Evolutionary conservation across 2,329 filamentous ascomycete species (phyloP).

Genomic region (Pseudogymnoascus sp.): DNA sequence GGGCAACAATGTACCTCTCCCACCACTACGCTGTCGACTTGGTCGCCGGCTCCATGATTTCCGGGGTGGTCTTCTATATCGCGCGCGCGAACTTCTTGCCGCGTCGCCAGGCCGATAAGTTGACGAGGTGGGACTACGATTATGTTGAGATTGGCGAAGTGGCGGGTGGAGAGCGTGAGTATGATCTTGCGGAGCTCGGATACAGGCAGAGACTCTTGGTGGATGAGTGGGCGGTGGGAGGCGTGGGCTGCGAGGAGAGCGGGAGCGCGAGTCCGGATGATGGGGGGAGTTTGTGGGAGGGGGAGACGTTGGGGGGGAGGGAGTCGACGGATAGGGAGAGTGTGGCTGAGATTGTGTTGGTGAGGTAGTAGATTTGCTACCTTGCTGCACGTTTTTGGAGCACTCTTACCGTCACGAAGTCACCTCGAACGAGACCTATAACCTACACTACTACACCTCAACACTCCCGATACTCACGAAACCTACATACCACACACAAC

Average conservation of each 20-base stretch:
- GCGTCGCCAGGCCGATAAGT: constrained; percentile 73
- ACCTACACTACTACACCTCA: background rate
- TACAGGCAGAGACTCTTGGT: constrained; percentile 23
- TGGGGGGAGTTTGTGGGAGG: constrained; percentile 46
- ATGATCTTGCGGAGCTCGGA: constrained; percentile 32
- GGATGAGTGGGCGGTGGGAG: constrained; percentile 77
- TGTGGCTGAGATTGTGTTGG: background rate
- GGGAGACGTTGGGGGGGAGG: constrained; percentile 38
- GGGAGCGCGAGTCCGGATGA: constrained; percentile 38
- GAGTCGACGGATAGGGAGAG: constrained; percentile 3
- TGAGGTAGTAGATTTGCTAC: background rate
- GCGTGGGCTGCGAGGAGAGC: constrained; percentile 49
- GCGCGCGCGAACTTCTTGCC: constrained; percentile 74
- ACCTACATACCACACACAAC: background rate
- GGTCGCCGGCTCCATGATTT: constrained; percentile 73
- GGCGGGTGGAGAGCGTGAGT: constrained; percentile 45
- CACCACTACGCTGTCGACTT: constrained; percentile 96
- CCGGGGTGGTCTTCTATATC: constrained; percentile 73
- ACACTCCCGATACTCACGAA: background rate
- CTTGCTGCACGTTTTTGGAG: background rate
- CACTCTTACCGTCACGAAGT: background rate
- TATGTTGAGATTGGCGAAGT: constrained; percentile 76
- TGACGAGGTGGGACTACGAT: constrained; percentile 90
- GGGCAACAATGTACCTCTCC: constrained; percentile 96
- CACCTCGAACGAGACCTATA: background rate